Evolutionary conservation across 768 basidiomycete genomes (phyloP).

Genomic region (Arthromyces matolae): DNA sequence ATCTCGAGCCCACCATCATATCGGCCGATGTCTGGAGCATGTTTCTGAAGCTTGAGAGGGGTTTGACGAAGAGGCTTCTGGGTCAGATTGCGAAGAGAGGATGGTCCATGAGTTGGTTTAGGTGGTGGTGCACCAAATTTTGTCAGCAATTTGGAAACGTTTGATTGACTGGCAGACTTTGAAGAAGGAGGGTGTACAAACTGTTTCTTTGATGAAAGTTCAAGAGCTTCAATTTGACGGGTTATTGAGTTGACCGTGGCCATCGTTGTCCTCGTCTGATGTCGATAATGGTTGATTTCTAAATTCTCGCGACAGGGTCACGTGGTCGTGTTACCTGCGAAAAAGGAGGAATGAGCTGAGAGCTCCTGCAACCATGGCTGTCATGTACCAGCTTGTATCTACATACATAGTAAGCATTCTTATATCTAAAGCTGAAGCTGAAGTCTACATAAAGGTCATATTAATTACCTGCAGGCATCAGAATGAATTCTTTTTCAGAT

Average conservation of each 20-base stretch:
- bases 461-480: slow-evolving; percentile 8
- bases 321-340: slow-evolving; percentile 4
- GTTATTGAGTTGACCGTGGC: slow-evolving; percentile 57
- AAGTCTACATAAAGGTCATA: background rate
- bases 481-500: slow-evolving; percentile 7
- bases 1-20: slow-evolving; percentile 98
- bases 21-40: slow-evolving; percentile 84
- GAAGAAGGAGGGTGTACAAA: slow-evolving; percentile 31
- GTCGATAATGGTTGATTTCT: background rate
- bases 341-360: no score
- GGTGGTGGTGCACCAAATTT: slow-evolving; percentile 60
- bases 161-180: slow-evolving; percentile 58
- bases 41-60: slow-evolving; percentile 29
- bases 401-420: no score
- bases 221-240: slow-evolving; percentile 65
- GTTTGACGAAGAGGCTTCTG: slow-evolving; percentile 17
- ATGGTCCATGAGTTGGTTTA: slow-evolving; percentile 35
- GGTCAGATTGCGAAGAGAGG: slow-evolving; percentile 40
- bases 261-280: slow-evolving; percentile 21
- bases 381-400: no score
- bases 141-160: slow-evolving; percentile 66
- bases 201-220: slow-evolving; percentile 54
- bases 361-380: no score
- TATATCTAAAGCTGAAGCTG: background rate
- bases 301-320: slow-evolving; percentile 11